Evolutionary conservation across 768 basidiomycete genomes (phyloP).

Genomic region (Lactarius tabidus): DNA sequence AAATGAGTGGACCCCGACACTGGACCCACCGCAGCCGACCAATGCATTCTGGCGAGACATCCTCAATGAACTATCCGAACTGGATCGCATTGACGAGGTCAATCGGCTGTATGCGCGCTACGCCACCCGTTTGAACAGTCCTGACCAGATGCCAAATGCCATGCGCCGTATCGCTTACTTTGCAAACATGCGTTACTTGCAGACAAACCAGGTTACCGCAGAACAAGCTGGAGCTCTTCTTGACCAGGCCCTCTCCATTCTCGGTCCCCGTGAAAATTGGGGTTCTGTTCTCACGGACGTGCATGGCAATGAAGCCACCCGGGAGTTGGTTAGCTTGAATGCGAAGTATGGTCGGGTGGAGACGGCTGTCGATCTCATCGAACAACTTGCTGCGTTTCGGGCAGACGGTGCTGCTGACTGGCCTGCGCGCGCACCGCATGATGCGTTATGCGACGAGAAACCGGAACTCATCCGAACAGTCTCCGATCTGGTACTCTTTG

Average conservation of each 20-base stretch:
- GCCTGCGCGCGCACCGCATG: background rate
- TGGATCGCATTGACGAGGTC: conserved; percentile 49
- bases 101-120: conserved; percentile 50
- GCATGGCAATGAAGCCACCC: conserved; percentile 18
- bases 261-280: conserved; percentile 11
- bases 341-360: conserved; percentile 27
- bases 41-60: conserved; percentile 53
- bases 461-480: conserved; percentile 19
- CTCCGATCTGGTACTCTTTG: conserved; percentile 17
- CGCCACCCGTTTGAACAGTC: conserved; percentile 35
- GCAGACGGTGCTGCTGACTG: conserved; percentile 15
- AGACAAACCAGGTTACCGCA: conserved; percentile 12
- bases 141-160: conserved; percentile 13
- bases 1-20: conserved; percentile 42
- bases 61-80: conserved; percentile 50
- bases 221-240: conserved; percentile 22
- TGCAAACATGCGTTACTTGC: conserved; percentile 39
- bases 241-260: conserved; percentile 28
- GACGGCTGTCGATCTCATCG: conserved; percentile 30
- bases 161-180: conserved; percentile 44
- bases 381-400: conserved; percentile 15
- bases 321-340: conserved; percentile 26
- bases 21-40: conserved; percentile 49
- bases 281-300: conserved; percentile 10
- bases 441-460: background rate